Conservation (phyloP, 2,329 filamentous ascomycete species). For the Mycosphaerella sp. region DNA sequence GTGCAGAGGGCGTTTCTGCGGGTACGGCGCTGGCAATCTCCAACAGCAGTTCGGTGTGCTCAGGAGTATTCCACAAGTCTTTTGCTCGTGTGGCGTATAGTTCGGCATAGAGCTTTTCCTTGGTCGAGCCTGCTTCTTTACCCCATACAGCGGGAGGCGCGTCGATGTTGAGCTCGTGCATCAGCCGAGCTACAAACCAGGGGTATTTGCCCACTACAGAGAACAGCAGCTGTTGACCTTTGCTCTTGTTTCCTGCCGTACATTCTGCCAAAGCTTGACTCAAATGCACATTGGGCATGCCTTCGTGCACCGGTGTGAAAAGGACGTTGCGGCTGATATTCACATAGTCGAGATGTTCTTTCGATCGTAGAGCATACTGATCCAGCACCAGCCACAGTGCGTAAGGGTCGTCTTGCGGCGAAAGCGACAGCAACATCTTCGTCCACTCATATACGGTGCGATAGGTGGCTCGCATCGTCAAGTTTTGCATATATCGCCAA, state of each 20-base stretch:
- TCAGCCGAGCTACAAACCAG: constrained; percentile 77
- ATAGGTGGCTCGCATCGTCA: constrained; percentile 88
- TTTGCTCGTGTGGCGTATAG: constrained; percentile 72
- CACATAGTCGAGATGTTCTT: constrained; percentile 69
- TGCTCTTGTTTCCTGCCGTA: constrained; percentile 59
- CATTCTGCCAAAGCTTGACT: constrained; percentile 70
- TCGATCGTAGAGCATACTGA: constrained; percentile 72
- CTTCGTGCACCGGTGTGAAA: constrained; percentile 45
- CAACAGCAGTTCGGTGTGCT: constrained; percentile 61
- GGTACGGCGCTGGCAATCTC: constrained; percentile 56
- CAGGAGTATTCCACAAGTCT: constrained; percentile 77
- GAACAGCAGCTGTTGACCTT: constrained; percentile 59
- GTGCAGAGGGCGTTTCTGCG: constrained; percentile 37
- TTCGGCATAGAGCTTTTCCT: constrained; percentile 63
- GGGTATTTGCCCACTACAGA: constrained; percentile 67
- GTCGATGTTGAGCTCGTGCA: constrained; percentile 71
- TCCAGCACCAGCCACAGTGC: constrained; percentile 75
- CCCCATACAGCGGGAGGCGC: constrained; percentile 79
- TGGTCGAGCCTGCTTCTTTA: constrained; percentile 56
- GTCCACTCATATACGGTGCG: constrained; percentile 91
- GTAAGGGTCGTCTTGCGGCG: constrained; percentile 71
- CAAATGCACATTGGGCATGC: constrained; percentile 65
- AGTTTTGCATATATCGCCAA: constrained; percentile 79
- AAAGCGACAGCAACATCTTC: constrained; percentile 71
- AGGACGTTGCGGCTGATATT: constrained; percentile 54